Percentiles rank a stretch among this genome's conserved stretches.
Conservation (phyloP, 2,329 filamentous ascomycete genomes). For the Fusarium sarcochroum region DNA sequence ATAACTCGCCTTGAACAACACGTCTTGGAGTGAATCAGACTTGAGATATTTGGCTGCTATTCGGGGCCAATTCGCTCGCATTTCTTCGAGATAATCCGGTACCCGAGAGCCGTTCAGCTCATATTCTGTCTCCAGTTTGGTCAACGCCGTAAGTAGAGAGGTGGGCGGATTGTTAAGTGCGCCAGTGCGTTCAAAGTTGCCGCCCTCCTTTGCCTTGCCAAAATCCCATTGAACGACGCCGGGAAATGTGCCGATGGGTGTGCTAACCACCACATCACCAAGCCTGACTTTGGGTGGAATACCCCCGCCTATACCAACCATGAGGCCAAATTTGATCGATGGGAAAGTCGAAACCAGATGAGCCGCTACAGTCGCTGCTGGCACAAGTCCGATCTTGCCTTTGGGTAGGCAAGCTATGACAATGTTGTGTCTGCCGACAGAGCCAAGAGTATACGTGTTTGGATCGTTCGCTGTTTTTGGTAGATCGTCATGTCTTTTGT, state of each 20-base stretch:
- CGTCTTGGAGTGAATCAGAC: not conserved
- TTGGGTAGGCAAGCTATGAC: not conserved
- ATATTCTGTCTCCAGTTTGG: constrained; percentile 14
- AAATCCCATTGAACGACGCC: constrained; percentile 27
- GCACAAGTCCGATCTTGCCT: not conserved
- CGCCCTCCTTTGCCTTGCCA: constrained; percentile 9
- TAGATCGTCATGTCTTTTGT: not conserved
- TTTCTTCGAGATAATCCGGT: constrained; percentile 4
- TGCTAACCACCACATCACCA: constrained; percentile 28
- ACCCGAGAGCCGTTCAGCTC: constrained; percentile 6
- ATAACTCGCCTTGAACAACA: not conserved
- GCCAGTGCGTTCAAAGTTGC: constrained; percentile 11
- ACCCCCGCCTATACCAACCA: constrained; percentile 27
- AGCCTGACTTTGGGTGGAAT: constrained; percentile 15
- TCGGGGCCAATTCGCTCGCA: constrained; percentile 10
- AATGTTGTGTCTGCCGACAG: constrained; percentile 2
- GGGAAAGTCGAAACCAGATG: constrained; percentile 21
- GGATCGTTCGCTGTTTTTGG: not conserved
- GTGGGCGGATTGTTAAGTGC: constrained; percentile 11
- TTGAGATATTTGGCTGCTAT: constrained; percentile 6
- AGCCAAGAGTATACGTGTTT: constrained; percentile 8
- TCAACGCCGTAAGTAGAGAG: constrained; percentile 2
- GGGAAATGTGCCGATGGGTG: not conserved
- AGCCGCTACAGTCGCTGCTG: not conserved
- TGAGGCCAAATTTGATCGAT: not conserved